Base-by-base conservation (phyloP, 1,284 basidiomycete genomes). In the Dichomitus squalens region DNA sequence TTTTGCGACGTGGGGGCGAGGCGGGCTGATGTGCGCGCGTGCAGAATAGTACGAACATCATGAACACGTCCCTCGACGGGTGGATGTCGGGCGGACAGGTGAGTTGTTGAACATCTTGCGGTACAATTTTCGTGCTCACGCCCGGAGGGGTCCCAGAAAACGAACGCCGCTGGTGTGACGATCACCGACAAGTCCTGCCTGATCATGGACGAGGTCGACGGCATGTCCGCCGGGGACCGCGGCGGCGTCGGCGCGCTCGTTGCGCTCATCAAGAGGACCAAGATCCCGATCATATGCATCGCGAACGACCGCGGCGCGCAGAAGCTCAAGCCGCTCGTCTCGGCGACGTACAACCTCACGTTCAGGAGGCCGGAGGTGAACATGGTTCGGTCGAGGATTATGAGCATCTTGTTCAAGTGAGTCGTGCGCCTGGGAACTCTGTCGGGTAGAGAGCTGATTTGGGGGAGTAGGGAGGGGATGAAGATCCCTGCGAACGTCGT, bases 201-300 rank as follows among this genome's bases (percentile, higher is more conserved):
- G 43, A 98, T 99, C 72, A 98, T 99, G 95, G 97, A 99, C 70
- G 97, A 99, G 73, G 96, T 99, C 0, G 96, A 99, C 67, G 96
- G 97, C 7, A 99, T 99, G 95, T 97, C 95, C 6, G 93, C 93
- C 2, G 96, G 96, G 25, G 97, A 99, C 73, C 83, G 96, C 50
- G 96, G 97, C 20, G 96, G 96, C 60, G 91, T 98, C 1, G 96
- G 94, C 29, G 96, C 96, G 7, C 75, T 99, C 67, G 95, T 95
- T 59, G 85, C 87, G 0, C 71, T 99, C 56, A 97, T 99, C 69
- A 95, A 91, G 77, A 98, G 98, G 79, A 92, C 93, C 12, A 93
- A 90, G 90, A 88, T 98, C 50, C 97, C 97, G 0, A 95, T 99
- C 66, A 98, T 99, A 33, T 95, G 96, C 68, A 98, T 99, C 63